A percentile compares a stretch with the other conserved stretches of the same genome.
Conservation (phyloP, 2,329 filamentous ascomycete genomes). For the Monosporascus sp. region DNA sequence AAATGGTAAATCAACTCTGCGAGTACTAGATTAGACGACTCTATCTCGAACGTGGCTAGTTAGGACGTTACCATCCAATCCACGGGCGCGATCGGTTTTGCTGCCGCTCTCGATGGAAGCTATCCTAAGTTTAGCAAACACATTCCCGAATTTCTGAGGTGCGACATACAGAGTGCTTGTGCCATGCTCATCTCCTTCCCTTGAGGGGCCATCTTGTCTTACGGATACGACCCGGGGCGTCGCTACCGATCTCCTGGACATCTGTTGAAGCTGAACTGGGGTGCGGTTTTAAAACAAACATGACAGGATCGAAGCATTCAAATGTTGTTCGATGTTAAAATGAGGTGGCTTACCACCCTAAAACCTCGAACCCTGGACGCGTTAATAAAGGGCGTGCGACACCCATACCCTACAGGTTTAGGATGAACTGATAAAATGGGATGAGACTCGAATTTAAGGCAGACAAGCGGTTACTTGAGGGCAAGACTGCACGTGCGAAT, state of each 20-base stretch:
- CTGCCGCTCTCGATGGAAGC: conserved; percentile 20
- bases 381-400: no score
- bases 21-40: conserved; percentile 1
- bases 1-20: conserved; percentile 25
- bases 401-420: no score
- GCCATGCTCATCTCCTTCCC: neutral
- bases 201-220: neutral
- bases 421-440: no score
- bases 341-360: no score
- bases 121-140: conserved; percentile 9
- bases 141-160: neutral
- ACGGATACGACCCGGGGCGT: neutral
- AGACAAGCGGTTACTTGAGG: no score
- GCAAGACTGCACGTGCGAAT: no score
- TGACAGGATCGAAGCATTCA: neutral
- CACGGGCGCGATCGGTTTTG: conserved; percentile 16
- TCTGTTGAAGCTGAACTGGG: neutral
- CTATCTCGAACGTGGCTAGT: neutral
- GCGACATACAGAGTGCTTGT: neutral
- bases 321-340: no score
- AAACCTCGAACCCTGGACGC: no score
- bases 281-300: neutral
- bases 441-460: no score
- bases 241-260: no score
- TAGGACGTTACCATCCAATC: conserved; percentile 19